Evolutionary conservation across 768 basidiomycete species (phyloP), one percentile per base, ranked within the genome.

Genomic region (Amanita rubescens): DNA sequence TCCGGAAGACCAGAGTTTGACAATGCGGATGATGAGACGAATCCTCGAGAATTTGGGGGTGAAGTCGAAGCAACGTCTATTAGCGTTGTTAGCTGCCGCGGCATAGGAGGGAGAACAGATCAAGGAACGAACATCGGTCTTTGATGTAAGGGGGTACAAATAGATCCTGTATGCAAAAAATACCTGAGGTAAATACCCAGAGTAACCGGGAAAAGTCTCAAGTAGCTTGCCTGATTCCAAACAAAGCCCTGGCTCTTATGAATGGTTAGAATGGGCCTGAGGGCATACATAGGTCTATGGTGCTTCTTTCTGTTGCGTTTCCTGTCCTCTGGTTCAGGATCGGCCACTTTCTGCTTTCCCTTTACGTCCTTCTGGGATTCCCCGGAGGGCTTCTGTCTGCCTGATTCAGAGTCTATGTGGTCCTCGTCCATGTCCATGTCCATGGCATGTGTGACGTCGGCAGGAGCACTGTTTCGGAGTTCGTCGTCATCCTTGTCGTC

Each of bases 101-200:
- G 42, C 27, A 55, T 51, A 60, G 17, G 32, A 44, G 51, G 49
- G 56, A 55, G 53, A 57, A 56, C 44, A 55, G 57, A 64, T 41
- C 57, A 63, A 50, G 54, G 38, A 45, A 81, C 88, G 69, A 67
- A 91, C 90, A 92, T 79, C 90, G 73, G 64, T 92, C 90, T 68
- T 92, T 91, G 72, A 90, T 89, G 61, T 91, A 92, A 4, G 90
- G 86, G 17, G 90, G 90, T 14, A 92, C 83, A 59, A 92, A 92
- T 17, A 92, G 75, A 59, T 92, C 90, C 89, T 91, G 56, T 25
- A 45, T 49, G 27, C 27, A 30, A 11, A 39, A 17, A 50, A 38
- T 17, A 27, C 15, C 41, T 42, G 37, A 49, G 25, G 55, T 56
- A 32, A 58, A 19, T 39, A 20, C 30, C 19, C 47, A 34, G 32